Conservation (phyloP, 495 filamentous ascomycete genomes). For the Trichoderma orchidacearum region DNA sequence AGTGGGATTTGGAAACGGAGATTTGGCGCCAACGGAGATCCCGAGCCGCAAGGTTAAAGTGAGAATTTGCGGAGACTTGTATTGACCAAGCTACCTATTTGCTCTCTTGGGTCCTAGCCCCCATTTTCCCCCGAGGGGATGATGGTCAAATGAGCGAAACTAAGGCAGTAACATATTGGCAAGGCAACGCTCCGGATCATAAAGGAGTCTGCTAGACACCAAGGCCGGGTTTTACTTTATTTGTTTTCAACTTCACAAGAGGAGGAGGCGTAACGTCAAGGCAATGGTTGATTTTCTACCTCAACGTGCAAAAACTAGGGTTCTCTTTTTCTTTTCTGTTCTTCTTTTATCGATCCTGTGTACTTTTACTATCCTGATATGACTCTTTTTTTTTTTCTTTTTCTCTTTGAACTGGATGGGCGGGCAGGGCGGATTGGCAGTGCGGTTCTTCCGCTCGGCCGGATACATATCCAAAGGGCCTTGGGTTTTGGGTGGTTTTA, state of each 20-base stretch:
- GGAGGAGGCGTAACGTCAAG: slow-evolving; percentile 2
- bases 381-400: neutral
- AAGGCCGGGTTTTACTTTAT: slow-evolving; percentile 1
- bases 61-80: neutral
- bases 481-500: neutral
- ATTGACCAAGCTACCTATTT: neutral
- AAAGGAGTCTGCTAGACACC: slow-evolving; percentile 1
- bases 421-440: neutral
- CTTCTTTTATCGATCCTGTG: neutral
- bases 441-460: neutral
- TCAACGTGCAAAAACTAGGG: neutral
- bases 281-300: neutral
- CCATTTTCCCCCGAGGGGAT: neutral
- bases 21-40: neutral
- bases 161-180: neutral
- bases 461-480: neutral
- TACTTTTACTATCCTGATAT: neutral
- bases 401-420: neutral
- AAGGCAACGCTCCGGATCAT: neutral
- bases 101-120: neutral
- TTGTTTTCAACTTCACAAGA: slow-evolving; percentile 3
- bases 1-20: neutral
- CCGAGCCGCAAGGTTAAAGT: neutral
- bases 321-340: too few species aligned
- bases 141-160: slow-evolving; percentile 1